Base-by-base conservation (phyloP, 768 basidiomycete species). In the Coprinopsis sp. region DNA sequence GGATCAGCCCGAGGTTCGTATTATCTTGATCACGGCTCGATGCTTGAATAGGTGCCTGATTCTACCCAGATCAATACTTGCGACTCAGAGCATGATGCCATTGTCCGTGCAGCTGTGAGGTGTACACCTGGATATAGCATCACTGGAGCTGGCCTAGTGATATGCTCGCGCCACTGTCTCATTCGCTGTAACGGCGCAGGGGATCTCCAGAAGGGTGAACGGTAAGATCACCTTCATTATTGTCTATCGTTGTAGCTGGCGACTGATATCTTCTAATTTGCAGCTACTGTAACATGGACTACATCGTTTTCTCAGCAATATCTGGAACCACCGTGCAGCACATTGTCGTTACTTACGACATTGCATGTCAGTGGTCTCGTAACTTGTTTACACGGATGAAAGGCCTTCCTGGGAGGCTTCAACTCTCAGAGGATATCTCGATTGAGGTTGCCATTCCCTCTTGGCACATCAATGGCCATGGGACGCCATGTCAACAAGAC, bases 271-370 rank as follows among this genome's bases (percentile, higher is more conserved):
- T 33, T 37, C 28, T 23, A 24, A 42, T 3, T 37, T 24, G 16
- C 37, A 69, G 66, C 12, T 67, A 67, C 47, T 54, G 51, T 10
- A 70, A 69, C 49, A 69, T 68, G 56, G 66, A 70, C 40, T 70
- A 58, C 38, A 50, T 68, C 4, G 60, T 69, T 36, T 58, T 54
- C 7, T 58, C 50, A 1, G 58, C 49, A 40, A 22, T 64, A 4
- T 19, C n/a, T 3, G n/a, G 16, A 10, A 28, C 51, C 11, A 12
- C 30, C 0, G 11, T 56, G 3, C 37, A 45, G 0, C 22, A 41
- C 13, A 14, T 66, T 4, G 52, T 63, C 11, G 44, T 64, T 1
- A 63, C 60, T 0, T 69, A 69, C 40, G 63, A 68, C 39, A 64
- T 68, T 39, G 64, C 55, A 0, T 66, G 65, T 34, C 62, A 65